A percentile compares a stretch with the other conserved stretches of the same genome.
phyloP scores from a whole-genome alignment of 1,139 yeast genomes.

The Protomyces gravidus region DNA sequence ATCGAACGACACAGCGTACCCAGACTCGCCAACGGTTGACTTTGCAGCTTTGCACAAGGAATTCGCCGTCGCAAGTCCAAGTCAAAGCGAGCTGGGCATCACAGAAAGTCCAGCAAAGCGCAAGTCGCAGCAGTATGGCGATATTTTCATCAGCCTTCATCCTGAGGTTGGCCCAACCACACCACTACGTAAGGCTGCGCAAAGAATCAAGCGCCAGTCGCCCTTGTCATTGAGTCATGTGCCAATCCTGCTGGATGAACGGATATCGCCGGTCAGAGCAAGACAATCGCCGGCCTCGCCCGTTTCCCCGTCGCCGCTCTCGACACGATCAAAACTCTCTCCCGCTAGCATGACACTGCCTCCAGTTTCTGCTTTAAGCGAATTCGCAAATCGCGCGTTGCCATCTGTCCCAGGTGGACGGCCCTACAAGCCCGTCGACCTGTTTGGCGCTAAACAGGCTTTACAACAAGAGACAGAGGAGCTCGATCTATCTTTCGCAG shows the following conservation, averaged over 20 bases:
- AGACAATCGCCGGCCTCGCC: neutral
- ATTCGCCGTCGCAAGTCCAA: neutral
- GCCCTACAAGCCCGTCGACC: neutral
- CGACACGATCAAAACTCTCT: neutral
- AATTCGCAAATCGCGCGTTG: neutral
- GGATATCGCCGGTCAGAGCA: neutral
- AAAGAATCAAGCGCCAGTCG: neutral
- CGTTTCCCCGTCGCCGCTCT: neutral
- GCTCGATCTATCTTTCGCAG: neutral
- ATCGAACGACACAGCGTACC: neutral
- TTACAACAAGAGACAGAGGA: neutral
- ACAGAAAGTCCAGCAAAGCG: neutral
- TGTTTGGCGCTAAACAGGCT: neutral
- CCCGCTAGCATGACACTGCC: neutral
- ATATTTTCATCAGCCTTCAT: neutral
- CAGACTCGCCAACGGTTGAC: neutral
- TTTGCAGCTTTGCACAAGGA: neutral
- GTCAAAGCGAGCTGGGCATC: neutral
- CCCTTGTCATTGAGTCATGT: neutral
- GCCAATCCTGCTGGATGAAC: neutral
- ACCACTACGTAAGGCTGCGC: neutral
- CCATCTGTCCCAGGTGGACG: neutral
- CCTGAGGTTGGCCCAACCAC: neutral
- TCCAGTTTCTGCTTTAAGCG: neutral
- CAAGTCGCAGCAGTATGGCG: neutral